Evolutionary conservation across 306 rosid genomes (phyloP).

Genomic region (Castanopsis chinensis): DNA sequence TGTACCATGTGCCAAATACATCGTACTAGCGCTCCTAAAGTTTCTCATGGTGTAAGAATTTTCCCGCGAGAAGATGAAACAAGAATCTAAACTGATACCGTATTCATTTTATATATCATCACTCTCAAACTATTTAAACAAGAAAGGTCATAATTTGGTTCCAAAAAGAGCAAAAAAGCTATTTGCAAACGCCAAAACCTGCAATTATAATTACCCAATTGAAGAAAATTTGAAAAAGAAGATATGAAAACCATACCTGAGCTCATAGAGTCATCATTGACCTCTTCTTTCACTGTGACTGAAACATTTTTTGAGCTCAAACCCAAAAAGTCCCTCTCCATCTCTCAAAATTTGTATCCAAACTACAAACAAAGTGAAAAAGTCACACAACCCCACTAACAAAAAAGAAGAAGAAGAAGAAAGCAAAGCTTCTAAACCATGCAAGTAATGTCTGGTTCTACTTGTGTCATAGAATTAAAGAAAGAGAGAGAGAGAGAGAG

Average conservation of each 20-base stretch:
- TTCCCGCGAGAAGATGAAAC: not conserved
- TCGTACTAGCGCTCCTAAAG: not conserved
- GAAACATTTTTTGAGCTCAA: conserved; percentile 44
- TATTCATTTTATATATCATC: no score
- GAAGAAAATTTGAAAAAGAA: not conserved
- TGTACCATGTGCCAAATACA: not conserved
- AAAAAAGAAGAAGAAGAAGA: not conserved
- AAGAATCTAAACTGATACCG: not conserved
- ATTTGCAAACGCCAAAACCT: not conserved
- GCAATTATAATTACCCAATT: not conserved
- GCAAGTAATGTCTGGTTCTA: conserved; percentile 15
- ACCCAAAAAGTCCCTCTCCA: conserved; percentile 83
- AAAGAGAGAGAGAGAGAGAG: not conserved
- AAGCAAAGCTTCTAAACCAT: not conserved
- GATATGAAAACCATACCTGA: conserved; percentile 38
- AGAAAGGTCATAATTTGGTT: no score
- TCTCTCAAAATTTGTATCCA: not conserved
- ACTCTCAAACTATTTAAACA: no score
- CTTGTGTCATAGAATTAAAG: not conserved
- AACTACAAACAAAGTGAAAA: no score
- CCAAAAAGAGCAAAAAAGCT: not conserved
- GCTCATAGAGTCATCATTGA: conserved; percentile 31
- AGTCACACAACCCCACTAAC: no score
- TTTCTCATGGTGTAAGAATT: no score
- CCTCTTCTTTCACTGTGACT: conserved; percentile 34